Evolutionary conservation across 352 stramenopile genomes (phyloP).

Genomic region (Globisporangium okanoganense): DNA sequence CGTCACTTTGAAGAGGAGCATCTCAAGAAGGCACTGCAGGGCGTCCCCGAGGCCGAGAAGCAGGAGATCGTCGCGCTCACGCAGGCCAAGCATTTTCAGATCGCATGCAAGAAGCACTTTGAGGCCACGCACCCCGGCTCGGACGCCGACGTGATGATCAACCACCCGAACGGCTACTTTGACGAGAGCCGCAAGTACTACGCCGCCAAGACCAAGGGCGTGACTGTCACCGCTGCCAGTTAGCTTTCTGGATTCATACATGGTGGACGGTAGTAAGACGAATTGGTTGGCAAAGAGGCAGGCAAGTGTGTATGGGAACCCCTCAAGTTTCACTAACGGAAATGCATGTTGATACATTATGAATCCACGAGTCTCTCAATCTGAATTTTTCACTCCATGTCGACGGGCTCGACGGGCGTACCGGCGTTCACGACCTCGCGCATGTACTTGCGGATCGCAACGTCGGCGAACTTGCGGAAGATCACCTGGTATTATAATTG

Average conservation of each 20-base stretch:
- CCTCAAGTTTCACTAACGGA: background rate
- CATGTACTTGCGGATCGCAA: constrained; percentile 60
- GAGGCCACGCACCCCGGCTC: constrained; percentile 89
- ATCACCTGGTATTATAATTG: constrained; percentile 48
- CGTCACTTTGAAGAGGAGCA: constrained; percentile 94
- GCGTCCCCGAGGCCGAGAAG: constrained; percentile 79
- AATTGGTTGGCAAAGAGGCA: background rate
- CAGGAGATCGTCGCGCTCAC: constrained; percentile 91
- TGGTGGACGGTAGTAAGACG: background rate
- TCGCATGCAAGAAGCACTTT: constrained; percentile 99
- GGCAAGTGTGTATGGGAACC: no score
- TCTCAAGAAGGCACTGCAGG: constrained; percentile 85
- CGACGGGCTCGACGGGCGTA: background rate
- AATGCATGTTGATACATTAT: constrained; percentile 10
- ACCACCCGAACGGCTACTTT: constrained; percentile 99
- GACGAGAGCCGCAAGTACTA: constrained; percentile 94
- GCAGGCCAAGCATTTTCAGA: constrained; percentile 94
- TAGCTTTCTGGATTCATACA: background rate
- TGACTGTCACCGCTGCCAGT: constrained; percentile 34
- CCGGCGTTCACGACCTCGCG: constrained; percentile 35
- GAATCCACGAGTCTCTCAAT: background rate
- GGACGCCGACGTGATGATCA: constrained; percentile 91
- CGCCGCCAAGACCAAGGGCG: constrained; percentile 71
- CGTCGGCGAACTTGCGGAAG: constrained; percentile 61
- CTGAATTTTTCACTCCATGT: constrained; percentile 7